Percentiles rank a stretch among this genome's conserved stretches.
phyloP scores from a whole-genome alignment of 192 early-diverging fungal species.

The Dispira simplex region DNA sequence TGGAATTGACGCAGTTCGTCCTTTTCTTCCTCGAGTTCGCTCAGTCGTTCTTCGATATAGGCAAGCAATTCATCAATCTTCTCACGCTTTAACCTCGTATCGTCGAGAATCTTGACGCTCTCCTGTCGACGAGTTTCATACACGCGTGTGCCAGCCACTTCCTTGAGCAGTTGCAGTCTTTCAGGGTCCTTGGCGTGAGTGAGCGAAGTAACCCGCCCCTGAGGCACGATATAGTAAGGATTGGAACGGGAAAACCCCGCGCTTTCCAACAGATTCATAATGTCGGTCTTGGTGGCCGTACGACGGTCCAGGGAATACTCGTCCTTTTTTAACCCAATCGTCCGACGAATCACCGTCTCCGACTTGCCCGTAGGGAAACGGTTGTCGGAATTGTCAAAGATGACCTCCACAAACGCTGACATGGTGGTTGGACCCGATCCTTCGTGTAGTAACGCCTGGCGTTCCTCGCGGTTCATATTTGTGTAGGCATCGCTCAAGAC shows the following conservation, averaged over 20 bases:
- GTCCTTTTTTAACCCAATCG: conserved; percentile 93
- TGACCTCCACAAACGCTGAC: conserved; percentile 89
- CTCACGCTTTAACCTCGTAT: conserved; percentile 61
- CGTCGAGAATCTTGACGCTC: conserved; percentile 84
- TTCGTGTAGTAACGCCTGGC: conserved; percentile 87
- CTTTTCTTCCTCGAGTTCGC: conserved; percentile 87
- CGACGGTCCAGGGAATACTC: conserved; percentile 97
- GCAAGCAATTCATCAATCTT: conserved; percentile 84
- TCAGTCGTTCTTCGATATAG: conserved; percentile 76
- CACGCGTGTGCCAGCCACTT: conserved; percentile 93
- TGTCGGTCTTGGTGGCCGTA: conserved; percentile 78
- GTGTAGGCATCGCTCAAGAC: conserved; percentile 92
- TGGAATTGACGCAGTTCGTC: conserved; percentile 84
- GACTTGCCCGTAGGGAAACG: conserved; percentile 90
- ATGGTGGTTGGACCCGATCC: conserved; percentile 83
- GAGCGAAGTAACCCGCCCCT: conserved; percentile 79
- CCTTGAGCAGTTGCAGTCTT: conserved; percentile 79
- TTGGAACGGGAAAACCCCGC: conserved; percentile 95
- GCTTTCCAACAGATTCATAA: conserved; percentile 85
- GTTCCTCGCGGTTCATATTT: conserved; percentile 82
- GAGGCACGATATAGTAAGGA: conserved; percentile 98
- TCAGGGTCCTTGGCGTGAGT: conserved; percentile 91
- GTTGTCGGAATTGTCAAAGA: conserved; percentile 93
- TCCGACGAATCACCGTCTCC: conserved; percentile 77
- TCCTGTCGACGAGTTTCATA: conserved; percentile 85